These are phyloP conservation scores for Rosa persica DNA, from an alignment of 306 rosid species.

Conservation along the genomic window DNA sequence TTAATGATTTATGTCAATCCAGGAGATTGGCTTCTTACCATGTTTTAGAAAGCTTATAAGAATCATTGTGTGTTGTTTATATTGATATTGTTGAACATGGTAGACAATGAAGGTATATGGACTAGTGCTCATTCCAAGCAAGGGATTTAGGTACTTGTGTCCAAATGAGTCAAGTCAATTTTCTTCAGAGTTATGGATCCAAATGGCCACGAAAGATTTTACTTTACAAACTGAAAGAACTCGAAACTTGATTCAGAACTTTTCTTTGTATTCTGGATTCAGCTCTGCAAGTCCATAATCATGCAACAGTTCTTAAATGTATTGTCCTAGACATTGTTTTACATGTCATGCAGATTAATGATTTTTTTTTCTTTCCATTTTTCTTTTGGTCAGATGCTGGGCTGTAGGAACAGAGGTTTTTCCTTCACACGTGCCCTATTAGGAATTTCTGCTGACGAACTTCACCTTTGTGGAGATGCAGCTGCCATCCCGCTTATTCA, in stretches of 20 bases:
- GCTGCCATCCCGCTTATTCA: constrained; percentile 83
- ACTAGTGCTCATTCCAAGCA: background rate
- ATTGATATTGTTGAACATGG: background rate
- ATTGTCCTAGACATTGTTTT: background rate
- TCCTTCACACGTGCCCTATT: constrained; percentile 89
- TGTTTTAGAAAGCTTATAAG: constrained; percentile 13
- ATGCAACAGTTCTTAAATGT: background rate
- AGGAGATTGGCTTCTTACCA: constrained; percentile 5
- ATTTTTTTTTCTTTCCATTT: constrained; percentile 11
- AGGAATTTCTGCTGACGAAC: constrained; percentile 90
- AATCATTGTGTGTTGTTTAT: background rate
- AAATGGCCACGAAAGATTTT: background rate
- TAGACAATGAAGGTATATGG: background rate
- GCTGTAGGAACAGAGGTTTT: constrained; percentile 74
- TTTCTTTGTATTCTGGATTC: background rate
- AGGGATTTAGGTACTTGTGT: background rate
- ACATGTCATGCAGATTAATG: constrained; percentile 4
- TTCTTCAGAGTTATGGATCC: background rate
- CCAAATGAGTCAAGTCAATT: background rate
- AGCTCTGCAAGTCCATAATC: background rate
- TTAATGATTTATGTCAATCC: constrained; percentile 22
- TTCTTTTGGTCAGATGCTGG: constrained; percentile 68
- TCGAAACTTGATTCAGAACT: background rate
- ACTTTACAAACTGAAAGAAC: background rate
- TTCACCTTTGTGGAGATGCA: constrained; percentile 97